phyloP scores from a whole-genome alignment of 1,284 basidiomycete genomes.

The Ceratobasidium sp. region DNA sequence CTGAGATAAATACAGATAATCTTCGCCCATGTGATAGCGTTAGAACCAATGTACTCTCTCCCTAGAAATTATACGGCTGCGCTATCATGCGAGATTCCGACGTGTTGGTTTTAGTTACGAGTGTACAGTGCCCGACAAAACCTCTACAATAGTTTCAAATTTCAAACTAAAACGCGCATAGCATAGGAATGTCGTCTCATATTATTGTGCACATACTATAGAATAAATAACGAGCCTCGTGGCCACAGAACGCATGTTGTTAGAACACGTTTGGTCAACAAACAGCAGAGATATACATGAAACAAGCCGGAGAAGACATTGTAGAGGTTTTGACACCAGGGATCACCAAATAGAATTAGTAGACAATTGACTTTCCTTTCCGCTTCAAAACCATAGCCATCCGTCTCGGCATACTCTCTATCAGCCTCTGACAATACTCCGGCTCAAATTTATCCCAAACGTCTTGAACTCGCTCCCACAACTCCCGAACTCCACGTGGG shows the following conservation, averaged over 20 bases:
- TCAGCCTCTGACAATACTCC: neutral
- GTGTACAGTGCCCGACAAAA: neutral
- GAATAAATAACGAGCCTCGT: neutral
- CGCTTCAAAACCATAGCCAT: neutral
- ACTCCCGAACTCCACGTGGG: neutral
- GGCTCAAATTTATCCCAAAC: neutral
- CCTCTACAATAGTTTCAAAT: neutral
- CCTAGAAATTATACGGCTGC: too few species aligned
- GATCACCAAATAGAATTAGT: neutral
- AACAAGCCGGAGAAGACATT: neutral
- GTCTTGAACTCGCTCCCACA: neutral
- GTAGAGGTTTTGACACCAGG: neutral
- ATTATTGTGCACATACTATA: neutral
- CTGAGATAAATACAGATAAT: too few species aligned
- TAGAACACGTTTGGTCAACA: neutral
- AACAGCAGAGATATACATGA: conserved; percentile 11
- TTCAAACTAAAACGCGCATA: neutral
- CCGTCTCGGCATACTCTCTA: neutral
- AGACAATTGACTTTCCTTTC: neutral
- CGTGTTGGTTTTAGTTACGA: too few species aligned
- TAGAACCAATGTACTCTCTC: too few species aligned
- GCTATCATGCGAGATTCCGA: too few species aligned
- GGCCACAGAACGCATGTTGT: conserved; percentile 5
- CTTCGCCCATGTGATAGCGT: too few species aligned
- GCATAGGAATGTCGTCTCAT: neutral